These are phyloP conservation scores for Clarireedia paspali DNA, from an alignment of 2,329 filamentous ascomycete genomes.

Conservation along the genomic window DNA sequence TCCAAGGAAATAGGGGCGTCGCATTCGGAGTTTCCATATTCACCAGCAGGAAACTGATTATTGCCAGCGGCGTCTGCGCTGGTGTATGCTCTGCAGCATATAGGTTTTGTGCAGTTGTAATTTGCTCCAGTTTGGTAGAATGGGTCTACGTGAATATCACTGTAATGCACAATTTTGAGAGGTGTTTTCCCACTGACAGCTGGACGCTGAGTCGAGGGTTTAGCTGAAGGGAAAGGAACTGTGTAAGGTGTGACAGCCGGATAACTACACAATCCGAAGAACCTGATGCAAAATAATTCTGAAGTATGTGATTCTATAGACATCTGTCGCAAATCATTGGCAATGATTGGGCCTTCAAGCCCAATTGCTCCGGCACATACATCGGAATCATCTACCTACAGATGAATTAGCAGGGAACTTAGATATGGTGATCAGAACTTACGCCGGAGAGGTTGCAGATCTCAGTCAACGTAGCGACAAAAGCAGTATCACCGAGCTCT, in stretches of 20 bases:
- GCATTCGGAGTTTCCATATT: conserved; percentile 33
- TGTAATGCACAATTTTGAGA: conserved; percentile 35
- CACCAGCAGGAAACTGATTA: conserved; percentile 31
- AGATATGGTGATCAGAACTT: conserved; percentile 6
- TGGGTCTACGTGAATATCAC: conserved; percentile 36
- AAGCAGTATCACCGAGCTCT: conserved; percentile 34
- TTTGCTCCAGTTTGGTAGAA: conserved; percentile 33
- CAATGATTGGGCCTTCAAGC: conserved; percentile 46
- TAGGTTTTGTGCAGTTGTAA: conserved; percentile 35
- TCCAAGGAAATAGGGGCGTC: conserved; percentile 34
- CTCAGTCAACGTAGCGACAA: conserved; percentile 32
- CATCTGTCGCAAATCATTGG: conserved; percentile 41
- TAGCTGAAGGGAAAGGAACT: conserved; percentile 30
- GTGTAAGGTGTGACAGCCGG: conserved; percentile 30
- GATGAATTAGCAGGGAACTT: neutral
- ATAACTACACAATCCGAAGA: conserved; percentile 37
- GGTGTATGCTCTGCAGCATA: conserved; percentile 35
- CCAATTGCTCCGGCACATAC: conserved; percentile 38
- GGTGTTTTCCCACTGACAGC: conserved; percentile 31
- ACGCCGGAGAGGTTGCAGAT: conserved; percentile 26
- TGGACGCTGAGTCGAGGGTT: conserved; percentile 29
- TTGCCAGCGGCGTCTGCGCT: conserved; percentile 32
- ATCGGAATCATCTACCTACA: conserved; percentile 27
- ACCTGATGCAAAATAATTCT: conserved; percentile 42
- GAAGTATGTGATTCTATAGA: conserved; percentile 41